phyloP scores from a whole-genome alignment of 164 flowering plant genomes.

The Magnolia changhungtana region DNA sequence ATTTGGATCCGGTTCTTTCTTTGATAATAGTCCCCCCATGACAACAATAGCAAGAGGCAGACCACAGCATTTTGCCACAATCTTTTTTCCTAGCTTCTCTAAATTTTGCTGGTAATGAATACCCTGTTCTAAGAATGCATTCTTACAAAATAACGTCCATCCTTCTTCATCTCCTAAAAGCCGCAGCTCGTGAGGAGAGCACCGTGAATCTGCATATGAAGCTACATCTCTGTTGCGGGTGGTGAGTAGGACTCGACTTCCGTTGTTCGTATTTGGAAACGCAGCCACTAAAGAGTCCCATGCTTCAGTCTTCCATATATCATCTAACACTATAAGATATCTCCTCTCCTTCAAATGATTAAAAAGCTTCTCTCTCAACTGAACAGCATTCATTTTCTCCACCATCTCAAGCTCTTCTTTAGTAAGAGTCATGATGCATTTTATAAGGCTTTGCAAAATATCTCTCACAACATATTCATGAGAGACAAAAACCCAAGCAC shows the following conservation, averaged over 20 bases:
- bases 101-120: background rate
- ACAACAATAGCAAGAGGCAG: background rate
- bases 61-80: background rate
- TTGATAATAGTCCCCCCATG: background rate
- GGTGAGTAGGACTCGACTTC: background rate
- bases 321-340: constrained; percentile 26
- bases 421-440: background rate
- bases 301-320: background rate
- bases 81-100: background rate
- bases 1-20: background rate
- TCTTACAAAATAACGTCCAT: background rate
- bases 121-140: background rate
- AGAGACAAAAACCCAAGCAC: background rate
- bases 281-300: constrained; percentile 19
- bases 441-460: background rate
- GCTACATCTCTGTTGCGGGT: constrained; percentile 6
- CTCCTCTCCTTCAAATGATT: constrained; percentile 34
- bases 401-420: constrained; percentile 30
- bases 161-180: background rate
- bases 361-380: constrained; percentile 36
- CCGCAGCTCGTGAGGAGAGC: background rate
- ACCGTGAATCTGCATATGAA: background rate
- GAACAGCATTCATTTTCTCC: constrained; percentile 15
- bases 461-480: background rate
- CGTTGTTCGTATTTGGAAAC: background rate